phyloP scores from a whole-genome alignment of 768 basidiomycete species.

The Macrolepiota dolichaula region DNA sequence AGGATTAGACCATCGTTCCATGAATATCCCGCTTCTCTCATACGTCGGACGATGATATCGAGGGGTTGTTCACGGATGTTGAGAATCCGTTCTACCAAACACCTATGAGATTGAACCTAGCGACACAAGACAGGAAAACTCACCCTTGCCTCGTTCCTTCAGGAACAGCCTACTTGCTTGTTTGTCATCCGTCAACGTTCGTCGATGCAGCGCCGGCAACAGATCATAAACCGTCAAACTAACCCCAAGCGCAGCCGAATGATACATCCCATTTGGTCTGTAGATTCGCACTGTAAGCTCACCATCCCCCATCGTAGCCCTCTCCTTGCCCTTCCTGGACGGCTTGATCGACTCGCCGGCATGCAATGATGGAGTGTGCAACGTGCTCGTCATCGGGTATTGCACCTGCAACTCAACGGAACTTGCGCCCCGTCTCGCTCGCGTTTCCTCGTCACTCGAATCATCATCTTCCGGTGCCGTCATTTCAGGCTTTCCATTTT shows the following conservation, averaged over 20 bases:
- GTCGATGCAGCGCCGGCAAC: constrained; percentile 56
- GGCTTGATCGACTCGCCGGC: constrained; percentile 3
- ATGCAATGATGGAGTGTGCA: neutral
- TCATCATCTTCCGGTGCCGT: constrained; percentile 29
- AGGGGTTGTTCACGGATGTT: constrained; percentile 81
- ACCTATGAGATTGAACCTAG: neutral
- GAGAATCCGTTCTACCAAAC: constrained; percentile 71
- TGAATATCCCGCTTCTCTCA: constrained; percentile 89
- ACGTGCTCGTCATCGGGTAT: neutral
- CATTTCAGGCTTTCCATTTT: constrained; percentile 22
- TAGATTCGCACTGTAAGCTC: constrained; percentile 72
- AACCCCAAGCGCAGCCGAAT: constrained; percentile 62
- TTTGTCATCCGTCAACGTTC: constrained; percentile 46
- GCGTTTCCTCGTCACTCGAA: constrained; percentile 27
- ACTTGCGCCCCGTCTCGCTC: neutral
- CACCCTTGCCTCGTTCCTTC: constrained; percentile 74
- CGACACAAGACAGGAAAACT: constrained; percentile 15
- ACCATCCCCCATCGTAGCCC: neutral
- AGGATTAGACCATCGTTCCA: constrained; percentile 75
- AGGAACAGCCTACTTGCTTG: constrained; percentile 62
- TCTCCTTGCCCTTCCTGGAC: constrained; percentile 1
- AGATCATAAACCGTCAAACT: constrained; percentile 68
- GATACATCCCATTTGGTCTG: constrained; percentile 67
- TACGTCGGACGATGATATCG: constrained; percentile 74
- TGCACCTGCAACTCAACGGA: neutral